Percentiles rank a stretch among this genome's conserved stretches.
phyloP scores from a whole-genome alignment of 106 monocot species.

The Narthecium ossifragum region DNA sequence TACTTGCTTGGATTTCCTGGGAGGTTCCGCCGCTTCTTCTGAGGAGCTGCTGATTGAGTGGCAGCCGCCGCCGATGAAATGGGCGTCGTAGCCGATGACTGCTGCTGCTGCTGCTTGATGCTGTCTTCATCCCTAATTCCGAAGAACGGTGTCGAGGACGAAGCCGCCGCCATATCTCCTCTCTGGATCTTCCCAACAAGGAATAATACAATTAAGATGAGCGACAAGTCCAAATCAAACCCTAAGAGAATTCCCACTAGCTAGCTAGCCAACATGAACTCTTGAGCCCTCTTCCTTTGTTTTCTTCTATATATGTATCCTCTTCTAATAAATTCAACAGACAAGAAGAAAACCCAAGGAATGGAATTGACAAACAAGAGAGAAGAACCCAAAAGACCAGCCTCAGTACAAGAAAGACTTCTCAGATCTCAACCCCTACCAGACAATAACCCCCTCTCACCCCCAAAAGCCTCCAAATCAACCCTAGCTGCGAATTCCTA shows the following conservation, averaged over 20 bases:
- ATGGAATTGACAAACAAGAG: constrained; percentile 1
- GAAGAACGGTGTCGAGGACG: constrained; percentile 33
- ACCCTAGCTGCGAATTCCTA: constrained; percentile 22
- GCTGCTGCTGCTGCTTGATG: constrained; percentile 11
- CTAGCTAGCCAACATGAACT: constrained; percentile 12
- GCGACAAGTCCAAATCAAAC: constrained; percentile 22
- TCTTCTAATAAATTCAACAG: neutral
- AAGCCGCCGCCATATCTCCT: constrained; percentile 33
- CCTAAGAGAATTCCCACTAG: too few species aligned
- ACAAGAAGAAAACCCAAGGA: neutral
- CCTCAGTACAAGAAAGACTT: constrained; percentile 1
- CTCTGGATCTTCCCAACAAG: constrained; percentile 6
- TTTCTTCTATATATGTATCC: constrained; percentile 2
- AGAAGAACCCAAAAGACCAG: constrained; percentile 1
- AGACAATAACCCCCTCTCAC: too few species aligned
- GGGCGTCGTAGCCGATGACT: neutral
- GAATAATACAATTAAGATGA: neutral
- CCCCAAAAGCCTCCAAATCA: constrained; percentile 35
- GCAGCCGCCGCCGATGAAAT: constrained; percentile 1
- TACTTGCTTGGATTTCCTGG: constrained; percentile 70
- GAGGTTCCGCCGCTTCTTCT: constrained; percentile 49
- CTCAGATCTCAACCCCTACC: constrained; percentile 9
- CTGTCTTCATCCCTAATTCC: constrained; percentile 27
- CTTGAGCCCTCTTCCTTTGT: constrained; percentile 13
- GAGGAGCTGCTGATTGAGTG: constrained; percentile 15